Percentiles rank a stretch among this genome's conserved stretches.
These are phyloP conservation scores for Colletotrichum sp. DNA, from an alignment of 2,329 filamentous ascomycete species.

Conservation along the genomic window DNA sequence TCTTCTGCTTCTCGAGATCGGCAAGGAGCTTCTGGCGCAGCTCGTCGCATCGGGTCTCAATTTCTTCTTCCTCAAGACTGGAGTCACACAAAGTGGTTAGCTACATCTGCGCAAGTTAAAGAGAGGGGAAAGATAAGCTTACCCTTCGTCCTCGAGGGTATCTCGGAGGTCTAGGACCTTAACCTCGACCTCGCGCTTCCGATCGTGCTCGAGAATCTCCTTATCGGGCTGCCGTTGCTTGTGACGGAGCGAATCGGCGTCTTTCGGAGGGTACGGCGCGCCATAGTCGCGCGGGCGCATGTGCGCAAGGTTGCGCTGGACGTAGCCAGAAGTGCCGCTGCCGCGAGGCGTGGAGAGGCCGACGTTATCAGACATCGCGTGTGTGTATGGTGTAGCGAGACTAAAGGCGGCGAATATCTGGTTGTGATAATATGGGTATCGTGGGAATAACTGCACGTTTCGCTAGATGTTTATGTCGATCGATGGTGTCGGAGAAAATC, in stretches of 20 bases:
- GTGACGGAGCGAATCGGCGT: conserved; percentile 73
- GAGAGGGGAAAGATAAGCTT: conserved; percentile 31
- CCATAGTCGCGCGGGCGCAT: conserved; percentile 82
- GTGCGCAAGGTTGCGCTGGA: conserved; percentile 93
- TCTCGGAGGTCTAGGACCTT: conserved; percentile 92
- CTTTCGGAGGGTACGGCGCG: conserved; percentile 75
- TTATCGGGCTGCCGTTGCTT: conserved; percentile 85
- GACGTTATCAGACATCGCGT: conserved; percentile 94
- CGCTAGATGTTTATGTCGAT: background rate
- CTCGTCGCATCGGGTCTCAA: conserved; percentile 67
- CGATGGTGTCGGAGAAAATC: background rate
- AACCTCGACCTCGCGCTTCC: conserved; percentile 88
- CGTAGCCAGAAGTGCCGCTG: conserved; percentile 95
- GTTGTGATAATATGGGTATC: background rate
- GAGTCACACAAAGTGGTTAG: background rate
- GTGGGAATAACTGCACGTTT: background rate
- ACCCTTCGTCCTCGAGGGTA: conserved; percentile 89
- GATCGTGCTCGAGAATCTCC: conserved; percentile 92
- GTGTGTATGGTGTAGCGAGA: background rate
- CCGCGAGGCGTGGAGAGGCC: conserved; percentile 93
- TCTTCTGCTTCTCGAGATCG: conserved; percentile 42
- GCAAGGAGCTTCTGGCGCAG: conserved; percentile 44
- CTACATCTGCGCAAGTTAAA: background rate
- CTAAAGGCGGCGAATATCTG: background rate
- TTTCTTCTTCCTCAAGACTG: conserved; percentile 86